phyloP scores from a whole-genome alignment of 139 green algal genomes.

The Volvox reticuliferus region DNA sequence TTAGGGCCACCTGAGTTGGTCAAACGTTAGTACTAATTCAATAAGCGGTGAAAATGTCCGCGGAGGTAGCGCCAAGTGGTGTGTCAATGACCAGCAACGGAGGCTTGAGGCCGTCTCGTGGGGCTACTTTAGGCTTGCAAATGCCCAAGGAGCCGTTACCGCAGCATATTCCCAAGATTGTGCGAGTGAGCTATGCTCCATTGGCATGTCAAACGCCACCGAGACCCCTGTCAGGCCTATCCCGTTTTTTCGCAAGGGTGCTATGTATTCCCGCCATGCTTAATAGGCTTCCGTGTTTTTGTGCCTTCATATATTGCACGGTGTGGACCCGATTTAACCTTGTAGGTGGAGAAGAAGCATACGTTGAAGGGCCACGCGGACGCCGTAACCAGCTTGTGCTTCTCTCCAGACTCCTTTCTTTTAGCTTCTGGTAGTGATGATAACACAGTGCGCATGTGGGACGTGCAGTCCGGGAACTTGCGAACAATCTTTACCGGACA shows the following conservation, averaged over 20 bases:
- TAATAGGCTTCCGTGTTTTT: no score
- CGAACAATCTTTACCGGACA: slow-evolving; percentile 63
- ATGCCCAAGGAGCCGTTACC: slow-evolving; percentile 37
- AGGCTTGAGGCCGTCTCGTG: slow-evolving; percentile 8
- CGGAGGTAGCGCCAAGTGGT: slow-evolving; percentile 2
- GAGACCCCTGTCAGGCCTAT: no score
- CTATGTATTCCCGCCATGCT: neutral
- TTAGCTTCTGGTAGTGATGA: slow-evolving; percentile 61
- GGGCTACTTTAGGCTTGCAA: slow-evolving; percentile 19
- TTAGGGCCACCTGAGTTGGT: neutral
- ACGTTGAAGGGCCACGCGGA: slow-evolving; percentile 61
- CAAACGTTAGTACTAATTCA: neutral
- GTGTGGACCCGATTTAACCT: neutral
- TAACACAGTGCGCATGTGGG: slow-evolving; percentile 63
- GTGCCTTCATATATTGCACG: no score
- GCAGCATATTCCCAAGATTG: slow-evolving; percentile 42
- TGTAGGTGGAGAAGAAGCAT: slow-evolving; percentile 56
- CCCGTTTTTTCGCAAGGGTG: neutral
- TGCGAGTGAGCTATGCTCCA: slow-evolving; percentile 24
- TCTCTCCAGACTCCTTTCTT: slow-evolving; percentile 55
- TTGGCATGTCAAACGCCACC: neutral
- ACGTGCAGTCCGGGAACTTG: slow-evolving; percentile 51
- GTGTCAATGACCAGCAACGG: slow-evolving; percentile 4
- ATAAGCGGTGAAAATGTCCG: slow-evolving; percentile 16
- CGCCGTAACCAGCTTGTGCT: slow-evolving; percentile 45